phyloP scores from a whole-genome alignment of 129 eudicot species.

The Scalesia atractyloides region DNA sequence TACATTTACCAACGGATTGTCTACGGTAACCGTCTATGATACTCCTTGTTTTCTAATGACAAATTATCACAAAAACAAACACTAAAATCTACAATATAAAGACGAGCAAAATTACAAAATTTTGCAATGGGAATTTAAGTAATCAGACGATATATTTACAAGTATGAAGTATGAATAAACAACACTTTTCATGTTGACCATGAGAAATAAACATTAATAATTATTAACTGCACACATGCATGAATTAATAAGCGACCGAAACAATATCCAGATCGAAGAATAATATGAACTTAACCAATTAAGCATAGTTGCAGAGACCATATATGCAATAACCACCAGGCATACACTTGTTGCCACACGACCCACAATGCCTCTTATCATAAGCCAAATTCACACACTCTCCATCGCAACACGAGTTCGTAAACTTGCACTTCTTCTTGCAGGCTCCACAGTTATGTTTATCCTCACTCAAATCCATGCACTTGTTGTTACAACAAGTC shows the following conservation, averaged over 20 bases:
- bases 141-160: neutral
- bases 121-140: neutral
- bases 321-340: slow-evolving; percentile 57
- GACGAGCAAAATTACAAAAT: slow-evolving; percentile 22
- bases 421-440: slow-evolving; percentile 58
- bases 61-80: neutral
- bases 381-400: slow-evolving; percentile 58
- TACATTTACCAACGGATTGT: too few relatives aligned
- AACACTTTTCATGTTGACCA: slow-evolving; percentile 20
- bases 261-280: slow-evolving; percentile 14
- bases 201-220: slow-evolving; percentile 21
- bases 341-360: slow-evolving; percentile 53
- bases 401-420: slow-evolving; percentile 54
- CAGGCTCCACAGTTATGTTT: slow-evolving; percentile 61
- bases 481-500: slow-evolving; percentile 71
- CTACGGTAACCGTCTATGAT: too few relatives aligned
- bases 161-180: neutral
- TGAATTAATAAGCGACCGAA: slow-evolving; percentile 21
- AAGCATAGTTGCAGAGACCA: slow-evolving; percentile 71
- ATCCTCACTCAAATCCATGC: slow-evolving; percentile 51
- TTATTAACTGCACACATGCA: slow-evolving; percentile 28
- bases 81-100: slow-evolving; percentile 1
- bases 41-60: too few relatives aligned
- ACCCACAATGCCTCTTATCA: slow-evolving; percentile 85
- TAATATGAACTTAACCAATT: neutral